Evolutionary conservation across 805 yeast species (phyloP), one percentile per base, ranked within the genome.

Genomic region (Kuraishia floccosa): DNA sequence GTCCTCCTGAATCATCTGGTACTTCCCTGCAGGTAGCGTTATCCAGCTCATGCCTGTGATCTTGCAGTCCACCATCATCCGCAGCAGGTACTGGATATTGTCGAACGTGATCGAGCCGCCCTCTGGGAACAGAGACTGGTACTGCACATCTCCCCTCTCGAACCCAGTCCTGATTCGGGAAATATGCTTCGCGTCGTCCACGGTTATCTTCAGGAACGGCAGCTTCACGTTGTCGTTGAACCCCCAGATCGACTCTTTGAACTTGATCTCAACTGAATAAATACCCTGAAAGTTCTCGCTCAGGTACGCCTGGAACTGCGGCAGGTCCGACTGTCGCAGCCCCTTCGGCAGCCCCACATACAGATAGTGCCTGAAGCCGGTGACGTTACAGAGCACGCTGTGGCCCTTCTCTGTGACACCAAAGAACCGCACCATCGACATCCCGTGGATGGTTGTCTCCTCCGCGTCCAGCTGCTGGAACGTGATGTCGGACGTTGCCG

Each of bases 1-100:
- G 2, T 28, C 4, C 9, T 52, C 42, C 1, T 50, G 40, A 3
- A 73, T 63, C 39, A 75, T 30, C 1, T 48, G 43, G 52, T 87
- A 93, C 40, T 70, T 78, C 0, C 75, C 74, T 34, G 64, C 70
- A 0, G 97, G 96, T 17, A 89, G 64, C 0, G 95, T 81, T 17
- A 93, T 65, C 99, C 99, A 91, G 17, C 93, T 81, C 98, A 91
- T 91, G 24, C 99, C 93, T 1, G 89, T 80, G 37, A 89, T 84
- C 30, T 78, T 73, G 54, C 94, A 78, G 56, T 91, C 99, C 27
- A 91, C 73, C 91, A 91, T 85, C 54, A 87, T 61, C 43, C 98
- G 65, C 36, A 93, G 54, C 22, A 85, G 60, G 50, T 80, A 93
- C 34, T 86, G 84, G 37, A 91, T 76, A 50, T 91, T 91, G 54